phyloP scores from a whole-genome alignment of 2,329 filamentous ascomycete genomes.

The Colletotrichum sublineola region DNA sequence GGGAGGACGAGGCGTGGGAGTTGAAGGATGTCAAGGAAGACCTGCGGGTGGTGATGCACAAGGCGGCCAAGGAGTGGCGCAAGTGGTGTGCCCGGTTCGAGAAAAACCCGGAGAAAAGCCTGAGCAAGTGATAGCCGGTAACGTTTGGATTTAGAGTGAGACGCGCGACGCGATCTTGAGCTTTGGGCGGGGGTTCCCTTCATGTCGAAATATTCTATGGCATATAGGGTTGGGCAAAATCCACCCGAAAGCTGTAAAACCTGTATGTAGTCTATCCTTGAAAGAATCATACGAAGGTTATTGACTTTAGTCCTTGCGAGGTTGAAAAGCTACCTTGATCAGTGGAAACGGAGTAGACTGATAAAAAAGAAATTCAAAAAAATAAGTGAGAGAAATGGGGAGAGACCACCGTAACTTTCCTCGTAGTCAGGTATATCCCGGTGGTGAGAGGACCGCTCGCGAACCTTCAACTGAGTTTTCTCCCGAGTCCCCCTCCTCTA shows the following conservation, averaged over 20 bases:
- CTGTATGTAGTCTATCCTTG: not conserved
- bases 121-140: slow-evolving; percentile 21
- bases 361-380: not conserved
- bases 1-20: slow-evolving; percentile 40
- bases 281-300: not conserved
- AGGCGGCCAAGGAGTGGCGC: slow-evolving; percentile 36
- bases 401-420: not conserved
- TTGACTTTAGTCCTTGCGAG: not conserved
- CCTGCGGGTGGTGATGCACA: slow-evolving; percentile 35
- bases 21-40: slow-evolving; percentile 37
- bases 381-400: not conserved
- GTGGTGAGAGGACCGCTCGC: not conserved
- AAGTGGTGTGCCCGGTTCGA: slow-evolving; percentile 37
- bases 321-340: not conserved
- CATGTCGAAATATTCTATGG: not conserved
- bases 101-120: slow-evolving; percentile 38
- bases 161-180: not conserved
- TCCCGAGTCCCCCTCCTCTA: not conserved
- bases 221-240: not conserved
- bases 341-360: not conserved
- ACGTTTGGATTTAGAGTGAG: not conserved
- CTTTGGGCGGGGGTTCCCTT: not conserved
- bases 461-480: not conserved
- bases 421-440: not conserved
- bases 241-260: not conserved